Evolutionary conservation across 2,329 filamentous ascomycete species (phyloP), one percentile per base, ranked within the genome.

Genomic region (Penicillium verrucosum): DNA sequence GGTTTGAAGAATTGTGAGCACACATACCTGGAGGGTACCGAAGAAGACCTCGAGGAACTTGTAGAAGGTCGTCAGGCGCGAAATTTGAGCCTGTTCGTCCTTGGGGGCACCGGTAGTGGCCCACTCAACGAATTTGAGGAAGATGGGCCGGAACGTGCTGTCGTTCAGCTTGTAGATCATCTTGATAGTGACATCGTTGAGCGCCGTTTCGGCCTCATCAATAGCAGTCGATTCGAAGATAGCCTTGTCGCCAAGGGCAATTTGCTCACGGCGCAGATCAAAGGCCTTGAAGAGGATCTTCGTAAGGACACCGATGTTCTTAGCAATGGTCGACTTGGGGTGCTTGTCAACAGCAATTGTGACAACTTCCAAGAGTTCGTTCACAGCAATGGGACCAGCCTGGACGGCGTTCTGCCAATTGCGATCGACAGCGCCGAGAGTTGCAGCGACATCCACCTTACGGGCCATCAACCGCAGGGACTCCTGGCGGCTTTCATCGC

Each of bases 131-230:
- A 97, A 78, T 62, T 88, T 85, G 16, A 86, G 82, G 78, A 97
- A 99, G 60, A 99, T 86, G 0, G 94, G 95, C 12, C 92, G 84
- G 85, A 99, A 99, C 0, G 89, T 86, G 0, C 89, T 87, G 70
- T 99, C 94, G 75, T 97, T 97, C 60, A 99, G 84, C 80, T 97
- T 97, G 79, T 96, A 91, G 52, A 96, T 89, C 86, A 97, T 94
- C 74, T 91, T 89, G 57, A 99, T 83, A 0, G 87, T 85, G 12
- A 89, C 85, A 10, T 88, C 83, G 69, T 90, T 88, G 63, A 90
- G 69, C 11, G 80, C 78, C 2, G 78, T 76, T 70, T 96, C 90
- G 12, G 91, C 78, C 41, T 79, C 72, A 1, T 82, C 76, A 32
- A 80, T 76, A 58, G 82, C 79, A 10, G 72, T 71, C 27, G 75